phyloP scores from a whole-genome alignment of 192 early-diverging fungal species.

The Umbelopsis sp. region DNA sequence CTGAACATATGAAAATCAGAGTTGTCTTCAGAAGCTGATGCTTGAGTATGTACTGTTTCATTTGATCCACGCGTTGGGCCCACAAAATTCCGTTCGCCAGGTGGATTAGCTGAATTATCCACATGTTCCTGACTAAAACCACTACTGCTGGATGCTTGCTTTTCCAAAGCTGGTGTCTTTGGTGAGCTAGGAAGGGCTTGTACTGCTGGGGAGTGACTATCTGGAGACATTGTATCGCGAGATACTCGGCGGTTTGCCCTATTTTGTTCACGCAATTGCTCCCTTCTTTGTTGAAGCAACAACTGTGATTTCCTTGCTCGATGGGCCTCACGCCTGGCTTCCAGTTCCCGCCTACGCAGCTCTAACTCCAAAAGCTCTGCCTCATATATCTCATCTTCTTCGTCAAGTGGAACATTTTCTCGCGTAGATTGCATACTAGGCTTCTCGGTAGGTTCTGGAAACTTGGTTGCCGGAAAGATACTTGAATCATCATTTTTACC shows the following conservation, averaged over 20 bases:
- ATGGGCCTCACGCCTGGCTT: constrained; percentile 10
- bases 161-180: not conserved
- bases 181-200: not conserved
- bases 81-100: too few relatives aligned
- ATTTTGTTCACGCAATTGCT: constrained; percentile 3
- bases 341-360: not conserved
- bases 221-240: not conserved
- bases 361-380: constrained; percentile 10
- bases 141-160: not conserved
- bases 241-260: not conserved
- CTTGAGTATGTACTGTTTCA: too few relatives aligned
- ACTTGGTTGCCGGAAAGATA: not conserved
- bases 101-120: too few relatives aligned
- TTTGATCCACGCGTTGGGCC: too few relatives aligned
- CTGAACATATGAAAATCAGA: constrained; percentile 8
- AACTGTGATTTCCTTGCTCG: constrained; percentile 18
- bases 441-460: not conserved
- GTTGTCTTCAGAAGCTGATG: not conserved
- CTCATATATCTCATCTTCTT: constrained; percentile 11
- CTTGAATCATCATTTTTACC: not conserved
- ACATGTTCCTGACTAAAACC: too few relatives aligned
- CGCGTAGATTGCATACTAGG: not conserved
- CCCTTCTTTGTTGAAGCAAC: constrained; percentile 2
- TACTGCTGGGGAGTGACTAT: not conserved
- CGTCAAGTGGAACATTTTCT: not conserved